phyloP scores from a whole-genome alignment of 2,329 filamentous ascomycete genomes.

The Fonsecaea pedrosoi region DNA sequence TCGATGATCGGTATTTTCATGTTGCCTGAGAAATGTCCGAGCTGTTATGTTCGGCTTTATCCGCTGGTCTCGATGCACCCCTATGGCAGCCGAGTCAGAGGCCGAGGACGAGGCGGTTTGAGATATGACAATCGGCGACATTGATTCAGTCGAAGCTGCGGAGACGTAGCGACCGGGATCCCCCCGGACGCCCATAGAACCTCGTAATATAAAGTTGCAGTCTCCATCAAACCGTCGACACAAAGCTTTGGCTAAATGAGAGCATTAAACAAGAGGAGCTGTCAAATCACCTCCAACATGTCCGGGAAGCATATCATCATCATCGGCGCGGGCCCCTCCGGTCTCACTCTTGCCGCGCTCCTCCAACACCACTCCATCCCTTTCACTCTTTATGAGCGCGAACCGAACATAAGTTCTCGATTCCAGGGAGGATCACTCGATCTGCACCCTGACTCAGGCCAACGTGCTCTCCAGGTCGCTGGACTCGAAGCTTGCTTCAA shows the following conservation, averaged over 20 bases:
- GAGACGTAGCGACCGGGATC: not conserved
- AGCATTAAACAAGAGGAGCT: too few relatives aligned
- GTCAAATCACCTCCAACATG: not conserved
- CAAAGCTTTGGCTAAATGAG: not conserved
- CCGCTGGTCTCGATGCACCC: not conserved
- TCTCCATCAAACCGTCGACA: not conserved
- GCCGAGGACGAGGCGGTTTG: not conserved
- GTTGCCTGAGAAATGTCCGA: not conserved
- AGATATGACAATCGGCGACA: not conserved
- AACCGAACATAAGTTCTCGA: slow-evolving; percentile 3
- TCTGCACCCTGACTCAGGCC: not conserved
- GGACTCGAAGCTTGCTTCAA: slow-evolving; percentile 2
- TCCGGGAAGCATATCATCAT: slow-evolving; percentile 8
- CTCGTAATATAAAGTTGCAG: not conserved
- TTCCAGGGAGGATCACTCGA: slow-evolving; percentile 7
- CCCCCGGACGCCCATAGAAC: not conserved
- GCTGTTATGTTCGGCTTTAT: not conserved
- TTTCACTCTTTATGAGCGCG: slow-evolving; percentile 6
- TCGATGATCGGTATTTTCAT: not conserved
- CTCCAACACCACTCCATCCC: slow-evolving; percentile 2
- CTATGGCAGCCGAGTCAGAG: not conserved
- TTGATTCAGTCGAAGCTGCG: not conserved
- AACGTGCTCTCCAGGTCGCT: slow-evolving; percentile 1
- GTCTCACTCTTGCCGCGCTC: slow-evolving; percentile 1
- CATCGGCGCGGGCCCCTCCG: slow-evolving; percentile 4